Base-by-base conservation (phyloP, 1,139 yeast genomes). In the Saccharomycopsis hybrid region DNA sequence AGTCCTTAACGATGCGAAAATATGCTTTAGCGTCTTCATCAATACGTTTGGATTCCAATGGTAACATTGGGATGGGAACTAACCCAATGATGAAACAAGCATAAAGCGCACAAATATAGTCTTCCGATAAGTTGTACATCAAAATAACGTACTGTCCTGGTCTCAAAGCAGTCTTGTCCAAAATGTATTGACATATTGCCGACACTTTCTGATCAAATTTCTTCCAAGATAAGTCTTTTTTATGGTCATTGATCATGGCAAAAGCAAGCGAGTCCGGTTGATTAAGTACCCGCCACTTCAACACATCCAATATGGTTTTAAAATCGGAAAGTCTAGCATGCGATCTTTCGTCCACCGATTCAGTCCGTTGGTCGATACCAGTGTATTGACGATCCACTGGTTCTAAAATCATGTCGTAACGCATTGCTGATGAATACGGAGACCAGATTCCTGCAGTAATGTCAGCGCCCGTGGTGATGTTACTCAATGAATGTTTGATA, bases 91-190 rank as follows among this genome's bases (percentile, higher is more conserved):
- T 67, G 62, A 92, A 76, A 63, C 97, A 92, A 0, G 98, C 97
- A 64, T 82, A 82, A 0, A 89, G 72, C 1, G 96, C 88, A 42
- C 87, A 79, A 5, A 85, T 79, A 62, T 80, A 92, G 55, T 92
- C 97, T 54, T 90, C 96, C 0, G 92, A 81, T 49, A 92, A 77
- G 0, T 96, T 84, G 62, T 86, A 88, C 85, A 89, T 85, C 57
- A 92, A 69, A 3, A 90, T 74, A 4, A 87, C 90, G 55, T 75
- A 72, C 53, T 83, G 85, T 0, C 96, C 96, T 0, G 86, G 74
- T 48, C 66, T 72, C 44, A 87, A 62, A 2, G 70, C 66, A 0
- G 74, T 71, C 58, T 80, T 78, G 24, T 80, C 66, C 49, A 76
- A 61, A 50, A 81, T 69, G 52, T 84, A 78, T 4, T 73, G 67